Conservation (phyloP, 2,329 filamentous ascomycete species). For the Colletotrichum trifolii region DNA sequence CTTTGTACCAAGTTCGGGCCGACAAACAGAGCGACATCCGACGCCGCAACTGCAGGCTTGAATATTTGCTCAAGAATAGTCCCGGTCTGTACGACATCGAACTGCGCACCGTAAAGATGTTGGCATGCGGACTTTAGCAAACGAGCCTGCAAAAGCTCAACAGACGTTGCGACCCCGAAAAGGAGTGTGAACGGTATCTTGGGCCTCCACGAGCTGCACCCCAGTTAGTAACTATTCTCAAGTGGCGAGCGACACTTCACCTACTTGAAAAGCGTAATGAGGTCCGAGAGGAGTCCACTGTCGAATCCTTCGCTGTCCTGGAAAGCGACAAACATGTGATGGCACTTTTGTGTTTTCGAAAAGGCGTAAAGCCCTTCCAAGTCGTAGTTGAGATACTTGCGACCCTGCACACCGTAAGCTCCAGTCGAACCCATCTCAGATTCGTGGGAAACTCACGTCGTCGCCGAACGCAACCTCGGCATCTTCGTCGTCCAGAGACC, state of each 20-base stretch:
- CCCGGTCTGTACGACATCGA: conserved; percentile 80
- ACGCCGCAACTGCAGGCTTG: conserved; percentile 69
- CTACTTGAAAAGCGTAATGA: conserved; percentile 76
- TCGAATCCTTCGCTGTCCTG: conserved; percentile 89
- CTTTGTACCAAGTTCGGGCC: conserved; percentile 71
- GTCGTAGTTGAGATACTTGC: conserved; percentile 81
- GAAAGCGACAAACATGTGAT: conserved; percentile 77
- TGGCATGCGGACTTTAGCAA: conserved; percentile 76
- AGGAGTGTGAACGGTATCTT: conserved; percentile 82
- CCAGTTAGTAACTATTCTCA: conserved; percentile 1
- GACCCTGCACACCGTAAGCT: conserved; percentile 56
- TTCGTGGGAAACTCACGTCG: conserved; percentile 53
- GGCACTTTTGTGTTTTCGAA: conserved; percentile 61
- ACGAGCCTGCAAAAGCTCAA: conserved; percentile 81
- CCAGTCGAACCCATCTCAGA: neutral
- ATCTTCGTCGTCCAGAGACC: conserved; percentile 65
- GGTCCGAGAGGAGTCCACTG: conserved; percentile 74
- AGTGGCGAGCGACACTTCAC: conserved; percentile 35
- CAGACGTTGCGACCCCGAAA: conserved; percentile 84
- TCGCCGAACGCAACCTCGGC: conserved; percentile 55
- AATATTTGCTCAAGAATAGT: conserved; percentile 80
- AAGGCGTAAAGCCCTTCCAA: conserved; percentile 75
- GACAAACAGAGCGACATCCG: conserved; percentile 67
- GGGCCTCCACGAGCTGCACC: conserved; percentile 71
- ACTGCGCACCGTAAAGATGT: conserved; percentile 76